Percentiles rank a stretch among this genome's conserved stretches.
Evolutionary conservation across 345 rosid species (phyloP).

Genomic region (Streptanthus diversifolius): DNA sequence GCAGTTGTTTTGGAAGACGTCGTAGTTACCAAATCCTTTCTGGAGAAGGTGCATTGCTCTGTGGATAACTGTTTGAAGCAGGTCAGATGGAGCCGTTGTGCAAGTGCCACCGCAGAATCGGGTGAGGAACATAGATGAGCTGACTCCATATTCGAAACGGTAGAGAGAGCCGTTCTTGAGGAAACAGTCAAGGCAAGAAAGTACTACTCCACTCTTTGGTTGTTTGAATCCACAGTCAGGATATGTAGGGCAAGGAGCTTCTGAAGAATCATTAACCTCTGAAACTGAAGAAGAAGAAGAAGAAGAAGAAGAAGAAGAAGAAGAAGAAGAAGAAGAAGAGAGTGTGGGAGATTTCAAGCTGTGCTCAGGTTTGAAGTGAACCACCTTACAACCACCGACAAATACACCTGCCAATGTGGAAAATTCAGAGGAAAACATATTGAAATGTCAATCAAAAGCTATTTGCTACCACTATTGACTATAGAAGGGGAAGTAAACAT

Average conservation of each 20-base stretch:
- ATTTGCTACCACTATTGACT: slow-evolving; percentile 7
- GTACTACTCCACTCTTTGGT: slow-evolving; percentile 75
- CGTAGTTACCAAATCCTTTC: slow-evolving; percentile 91
- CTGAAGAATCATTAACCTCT: slow-evolving; percentile 39
- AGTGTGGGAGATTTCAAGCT: slow-evolving; percentile 2
- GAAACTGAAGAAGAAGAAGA: slow-evolving; percentile 37
- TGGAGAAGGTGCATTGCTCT: slow-evolving; percentile 96
- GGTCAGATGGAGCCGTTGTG: slow-evolving; percentile 75
- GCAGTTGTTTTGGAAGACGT: slow-evolving; percentile 81
- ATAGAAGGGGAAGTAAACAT: neutral
- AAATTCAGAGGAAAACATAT: slow-evolving; percentile 10
- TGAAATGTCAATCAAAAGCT: slow-evolving; percentile 22
- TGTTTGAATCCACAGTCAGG: slow-evolving; percentile 93
- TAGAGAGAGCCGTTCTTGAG: slow-evolving; percentile 69
- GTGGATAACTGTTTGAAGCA: slow-evolving; percentile 56
- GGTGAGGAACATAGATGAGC: slow-evolving; percentile 64
- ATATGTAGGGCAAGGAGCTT: slow-evolving; percentile 57
- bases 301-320: neutral
- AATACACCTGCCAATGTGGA: slow-evolving; percentile 54
- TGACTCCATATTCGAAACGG: slow-evolving; percentile 72
- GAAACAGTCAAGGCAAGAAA: slow-evolving; percentile 91
- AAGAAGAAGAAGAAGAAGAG: neutral
- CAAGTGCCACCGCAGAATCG: slow-evolving; percentile 90
- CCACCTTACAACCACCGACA: slow-evolving; percentile 97
- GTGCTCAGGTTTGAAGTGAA: slow-evolving; percentile 78